Base-by-base conservation (phyloP, 148 eudicot genomes). In the Hydrangea macrophylla region DNA sequence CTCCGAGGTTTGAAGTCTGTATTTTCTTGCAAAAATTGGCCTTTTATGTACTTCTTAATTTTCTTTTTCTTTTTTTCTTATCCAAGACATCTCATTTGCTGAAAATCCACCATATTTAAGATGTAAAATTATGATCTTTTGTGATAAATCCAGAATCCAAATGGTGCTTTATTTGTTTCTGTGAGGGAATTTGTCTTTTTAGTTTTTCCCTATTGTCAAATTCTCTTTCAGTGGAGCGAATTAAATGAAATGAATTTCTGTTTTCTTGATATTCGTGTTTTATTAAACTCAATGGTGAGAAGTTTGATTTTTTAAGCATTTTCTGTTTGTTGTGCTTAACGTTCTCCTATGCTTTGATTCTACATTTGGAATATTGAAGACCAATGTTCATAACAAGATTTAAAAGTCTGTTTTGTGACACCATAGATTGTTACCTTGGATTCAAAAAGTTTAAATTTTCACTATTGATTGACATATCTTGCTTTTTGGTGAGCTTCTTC, bases 401-500 rank as follows among this genome's bases (percentile, higher is more conserved):
- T n/a, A n/a, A n/a, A n/a, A n/a, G 7, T 62, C n/a, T 62, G 42
- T 11, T 11, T 7, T 2, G 35, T 69, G 22, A 57, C 1, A 55
- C 25, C 8, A 8, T 26, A 22, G 45, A 11, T 68, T 18, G 37
- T 35, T n/a, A 2, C 20, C 28, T 54, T 28, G 25, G 54, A 42
- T 30, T 7, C 45, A 12, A 35, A 26, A 37, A 37, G 27, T 40
- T 56, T 30, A 11, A 42, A 58, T 50, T 70, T 35, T 3, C 11
- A 5, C 30, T 9, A 24, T 18, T 6, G 28, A n/a, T n/a, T 9
- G 28, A 2, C 31, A 18, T 62, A 13, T 0, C 2, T 56, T 20
- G 50, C 17, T 28, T 6, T 48, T 64, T 35, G 58, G 27, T 70
- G 54, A 30, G n/a, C n/a, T 62, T 63, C 20, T 58, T 59, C 26